Evolutionary conservation across 73 alveolate genomes (phyloP), one percentile per base, ranked within the genome.

Genomic region (Diophrys appendiculata): DNA sequence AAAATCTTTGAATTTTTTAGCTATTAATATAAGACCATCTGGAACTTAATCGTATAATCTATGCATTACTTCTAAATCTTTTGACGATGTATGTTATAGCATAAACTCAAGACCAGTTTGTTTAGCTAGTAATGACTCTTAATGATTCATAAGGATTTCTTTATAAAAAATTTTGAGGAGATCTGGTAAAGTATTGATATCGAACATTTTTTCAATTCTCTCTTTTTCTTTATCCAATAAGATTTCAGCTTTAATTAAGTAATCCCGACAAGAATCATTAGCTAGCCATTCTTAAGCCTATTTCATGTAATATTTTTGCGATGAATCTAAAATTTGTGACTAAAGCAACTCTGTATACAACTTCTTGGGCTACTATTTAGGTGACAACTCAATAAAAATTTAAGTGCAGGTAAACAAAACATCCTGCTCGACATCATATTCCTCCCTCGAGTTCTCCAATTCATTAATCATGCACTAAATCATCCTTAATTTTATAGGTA

Each of bases 381-480:
- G n/a, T 43, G 5, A 43, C 60, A 43, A 43, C 18, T 43, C 60
- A 11, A 43, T 11, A 43, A 11, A 43, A 18, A 43, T 43, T 43
- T 43, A 43, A 43, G 60, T 43, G 18, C 60, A 43, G 60, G 60
- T 43, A 18, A 43, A 43, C 18, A 43, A 5, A 11, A 18, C 18
- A 43, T 43, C 60, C 5, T 65, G 52, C 55, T 81, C 78, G 52
- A 75, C 43, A 11, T 55, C 31, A 32, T 75, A 87, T 18, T 86
- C 94, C 27, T 83, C 86, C 60, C 97, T 76, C 76, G 88, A 95
- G 65, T 74, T 85, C 53, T 89, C 82, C 80, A 91, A 83, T 33
- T 75, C 86, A 52, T 78, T 73, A 60, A 91, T 73, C 73, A 91
- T 52, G n/a, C 95, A 95, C 0, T 87, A 33, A 29, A 79, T 65